Evolutionary conservation across 441 rosid species (phyloP).

Genomic region (Arabidopsis hybrid): DNA sequence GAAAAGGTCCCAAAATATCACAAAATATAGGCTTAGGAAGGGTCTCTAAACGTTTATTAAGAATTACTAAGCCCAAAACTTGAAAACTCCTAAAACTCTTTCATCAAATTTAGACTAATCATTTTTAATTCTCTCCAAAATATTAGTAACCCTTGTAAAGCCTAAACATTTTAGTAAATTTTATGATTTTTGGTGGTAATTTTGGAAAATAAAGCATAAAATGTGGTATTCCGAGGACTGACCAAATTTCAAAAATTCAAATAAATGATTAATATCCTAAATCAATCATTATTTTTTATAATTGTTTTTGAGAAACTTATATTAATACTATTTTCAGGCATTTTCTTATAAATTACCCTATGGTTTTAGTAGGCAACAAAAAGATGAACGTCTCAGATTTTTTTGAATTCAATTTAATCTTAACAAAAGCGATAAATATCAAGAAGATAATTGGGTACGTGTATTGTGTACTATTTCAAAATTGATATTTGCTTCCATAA

Average conservation of each 20-base stretch:
- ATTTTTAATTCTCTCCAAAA: too few species aligned
- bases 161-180: too few species aligned
- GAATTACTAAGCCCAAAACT: not conserved
- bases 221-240: not conserved
- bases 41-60: not conserved
- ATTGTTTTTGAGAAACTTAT: not conserved
- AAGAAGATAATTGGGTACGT: not conserved
- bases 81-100: not conserved
- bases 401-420: not conserved
- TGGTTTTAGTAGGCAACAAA: not conserved
- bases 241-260: too few species aligned
- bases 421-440: not conserved
- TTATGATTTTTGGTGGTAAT: too few species aligned
- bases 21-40: not conserved
- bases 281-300: too few species aligned
- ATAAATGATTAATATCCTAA: not conserved
- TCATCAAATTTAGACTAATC: too few species aligned
- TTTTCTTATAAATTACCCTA: too few species aligned
- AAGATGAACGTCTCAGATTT: not conserved
- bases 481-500: constrained; percentile 29
- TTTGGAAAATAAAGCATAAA: too few species aligned
- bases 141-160: too few species aligned
- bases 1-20: not conserved
- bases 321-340: too few species aligned
- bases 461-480: not conserved